Evolutionary conservation across 1,139 yeast genomes (phyloP), one percentile per base, ranked within the genome.

Genomic region (Nakaseomyces glabratus): DNA sequence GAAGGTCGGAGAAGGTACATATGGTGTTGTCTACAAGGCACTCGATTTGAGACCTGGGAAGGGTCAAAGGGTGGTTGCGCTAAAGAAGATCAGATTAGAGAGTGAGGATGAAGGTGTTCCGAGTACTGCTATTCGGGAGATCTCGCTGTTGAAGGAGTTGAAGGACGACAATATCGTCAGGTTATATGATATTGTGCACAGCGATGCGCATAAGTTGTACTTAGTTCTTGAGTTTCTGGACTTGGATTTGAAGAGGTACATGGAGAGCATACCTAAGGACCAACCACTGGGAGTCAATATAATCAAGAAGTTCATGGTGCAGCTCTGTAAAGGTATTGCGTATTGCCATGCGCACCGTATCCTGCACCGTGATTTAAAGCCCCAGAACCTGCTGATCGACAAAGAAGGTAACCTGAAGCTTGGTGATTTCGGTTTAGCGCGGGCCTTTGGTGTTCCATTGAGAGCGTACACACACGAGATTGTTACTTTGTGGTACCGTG

Each of bases 91-190:
- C 59, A 73, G 98, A 40, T 68, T 93, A 38, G 99, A 93, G 57
- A 85, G 94, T 31, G 98, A 93, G 60, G 97, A 88, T 60, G 98
- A 90, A 61, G 99, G 99, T 28, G 97, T 90, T 22, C 98, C 98
- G 4, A 84, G 95, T 13, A 93, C 99, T 0, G 97, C 99, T 2
- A 90, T 90, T 43, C 72, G 99, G 47, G 99, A 90, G 60, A 90
- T 90, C 48, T 88, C 97, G 1, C 69, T 93, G 33, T 68, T 90
- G 49, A 90, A 90, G 60, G 98, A 93, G 60, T 73, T 90, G 70
- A 73, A 84, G 44, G 94, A 90, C 60, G 93, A 82, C 49, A 86
- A 88, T 60, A 88, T 90, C 45, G 96, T 90, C 24, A 68, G 94
- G 34, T 67, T 93, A 35, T 85, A 81, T 58, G 95, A 93, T 58